These are phyloP conservation scores for Fusarium graminum DNA, from an alignment of 2,329 filamentous ascomycete species.

Conservation along the genomic window DNA sequence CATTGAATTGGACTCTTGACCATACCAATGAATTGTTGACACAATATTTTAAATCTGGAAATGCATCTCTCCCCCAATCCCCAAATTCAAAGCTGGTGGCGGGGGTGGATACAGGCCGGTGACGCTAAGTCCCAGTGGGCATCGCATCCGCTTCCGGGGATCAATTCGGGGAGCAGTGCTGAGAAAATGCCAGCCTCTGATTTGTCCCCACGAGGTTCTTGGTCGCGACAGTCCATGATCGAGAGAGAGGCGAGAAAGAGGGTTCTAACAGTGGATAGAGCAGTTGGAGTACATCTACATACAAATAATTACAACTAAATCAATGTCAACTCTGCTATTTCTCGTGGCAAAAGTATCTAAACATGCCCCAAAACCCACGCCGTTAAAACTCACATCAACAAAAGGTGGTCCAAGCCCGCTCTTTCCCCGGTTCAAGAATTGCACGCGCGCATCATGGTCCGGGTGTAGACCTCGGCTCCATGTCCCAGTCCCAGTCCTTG, in stretches of 20 bases:
- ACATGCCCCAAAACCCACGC: neutral
- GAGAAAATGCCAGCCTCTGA: conserved; percentile 49
- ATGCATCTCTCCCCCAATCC: conserved; percentile 18
- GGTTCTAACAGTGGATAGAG: neutral
- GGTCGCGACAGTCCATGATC: conserved; percentile 9
- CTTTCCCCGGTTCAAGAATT: conserved; percentile 3
- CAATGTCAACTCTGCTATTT: fast-evolving
- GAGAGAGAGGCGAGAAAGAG: neutral
- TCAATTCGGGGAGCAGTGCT: conserved; percentile 39
- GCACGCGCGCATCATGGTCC: conserved; percentile 34
- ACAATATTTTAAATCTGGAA: neutral
- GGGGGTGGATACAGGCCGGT: conserved; percentile 41
- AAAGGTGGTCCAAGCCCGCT: conserved; percentile 12
- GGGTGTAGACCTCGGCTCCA: conserved; percentile 45
- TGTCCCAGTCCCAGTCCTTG: conserved; percentile 8
- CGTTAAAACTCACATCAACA: conserved; percentile 15
- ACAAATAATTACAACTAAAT: fast-evolving
- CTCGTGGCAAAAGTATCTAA: neutral
- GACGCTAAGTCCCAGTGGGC: conserved; percentile 40
- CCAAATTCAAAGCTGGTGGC: conserved; percentile 29
- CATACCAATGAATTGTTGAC: neutral
- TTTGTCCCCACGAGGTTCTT: conserved; percentile 38
- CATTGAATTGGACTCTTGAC: neutral
- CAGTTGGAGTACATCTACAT: conserved; percentile 5
- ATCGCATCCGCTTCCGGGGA: conserved; percentile 42